These are phyloP conservation scores for Neospora caninum DNA, from an alignment of 169 alveolate genomes.

Conservation along the genomic window DNA sequence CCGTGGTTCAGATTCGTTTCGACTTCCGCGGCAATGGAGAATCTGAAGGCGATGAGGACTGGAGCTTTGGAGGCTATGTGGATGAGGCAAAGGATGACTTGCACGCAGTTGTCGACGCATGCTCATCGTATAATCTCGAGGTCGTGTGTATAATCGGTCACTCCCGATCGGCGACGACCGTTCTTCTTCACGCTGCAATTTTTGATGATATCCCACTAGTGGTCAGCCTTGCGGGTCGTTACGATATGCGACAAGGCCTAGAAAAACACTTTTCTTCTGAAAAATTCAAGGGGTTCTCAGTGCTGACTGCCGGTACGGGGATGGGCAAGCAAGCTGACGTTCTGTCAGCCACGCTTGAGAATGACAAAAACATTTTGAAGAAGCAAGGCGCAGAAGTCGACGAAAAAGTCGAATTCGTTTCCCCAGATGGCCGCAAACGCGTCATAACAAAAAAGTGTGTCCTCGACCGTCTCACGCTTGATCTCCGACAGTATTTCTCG, in stretches of 20 bases:
- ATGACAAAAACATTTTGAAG: neutral
- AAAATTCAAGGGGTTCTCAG: neutral
- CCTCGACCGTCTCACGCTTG: slow-evolving; percentile 4
- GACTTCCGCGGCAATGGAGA: slow-evolving; percentile 78
- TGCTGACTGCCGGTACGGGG: neutral
- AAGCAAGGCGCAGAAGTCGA: slow-evolving; percentile 5
- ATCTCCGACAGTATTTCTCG: slow-evolving; percentile 13
- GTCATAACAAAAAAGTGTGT: neutral
- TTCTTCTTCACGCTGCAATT: slow-evolving; percentile 70
- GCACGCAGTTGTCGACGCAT: neutral
- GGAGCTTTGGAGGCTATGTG: slow-evolving; percentile 73
- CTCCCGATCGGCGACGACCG: slow-evolving; percentile 76
- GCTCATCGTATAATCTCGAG: slow-evolving; percentile 5
- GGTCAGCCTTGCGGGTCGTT: slow-evolving; percentile 71
- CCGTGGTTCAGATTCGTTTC: slow-evolving; percentile 63
- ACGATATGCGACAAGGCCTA: slow-evolving; percentile 59
- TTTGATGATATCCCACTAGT: slow-evolving; percentile 73
- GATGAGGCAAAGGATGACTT: slow-evolving; percentile 26
- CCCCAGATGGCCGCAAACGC: neutral
- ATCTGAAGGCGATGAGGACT: slow-evolving; percentile 70
- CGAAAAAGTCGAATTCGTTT: neutral
- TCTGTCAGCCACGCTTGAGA: neutral
- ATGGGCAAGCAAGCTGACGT: slow-evolving; percentile 13
- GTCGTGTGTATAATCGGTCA: slow-evolving; percentile 66
- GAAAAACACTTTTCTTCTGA: neutral